phyloP scores from a whole-genome alignment of 1,284 basidiomycete species.

The Leccinum angustisporum region DNA sequence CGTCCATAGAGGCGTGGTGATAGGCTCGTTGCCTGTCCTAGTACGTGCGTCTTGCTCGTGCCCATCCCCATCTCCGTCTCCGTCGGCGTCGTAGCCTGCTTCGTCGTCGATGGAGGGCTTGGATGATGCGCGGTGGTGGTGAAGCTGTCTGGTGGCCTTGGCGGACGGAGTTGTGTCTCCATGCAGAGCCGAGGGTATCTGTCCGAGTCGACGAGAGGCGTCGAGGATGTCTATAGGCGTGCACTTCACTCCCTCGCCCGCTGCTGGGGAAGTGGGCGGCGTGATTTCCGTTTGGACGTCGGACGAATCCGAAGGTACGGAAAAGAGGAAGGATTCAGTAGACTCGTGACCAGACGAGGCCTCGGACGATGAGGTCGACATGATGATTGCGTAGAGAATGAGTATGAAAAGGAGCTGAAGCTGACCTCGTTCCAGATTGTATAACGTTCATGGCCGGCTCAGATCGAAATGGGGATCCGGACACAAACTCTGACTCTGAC shows the following conservation, averaged over 20 bases:
- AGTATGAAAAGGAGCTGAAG: background rate
- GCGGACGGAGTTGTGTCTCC: background rate
- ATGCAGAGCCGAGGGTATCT: background rate
- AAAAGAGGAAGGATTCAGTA: conserved; percentile 13
- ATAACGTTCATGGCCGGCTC: conserved; percentile 1
- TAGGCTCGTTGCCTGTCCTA: background rate
- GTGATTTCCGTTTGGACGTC: conserved; percentile 22
- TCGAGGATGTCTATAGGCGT: conserved; percentile 12
- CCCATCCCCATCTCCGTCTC: conserved; percentile 8
- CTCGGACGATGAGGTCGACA: conserved; percentile 19
- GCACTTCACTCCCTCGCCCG: conserved; percentile 5
- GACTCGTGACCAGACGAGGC: conserved; percentile 16
- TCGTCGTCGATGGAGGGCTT: conserved; percentile 15
- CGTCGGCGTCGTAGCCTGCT: conserved; percentile 29
- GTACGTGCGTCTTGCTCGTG: background rate
- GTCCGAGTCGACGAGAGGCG: conserved; percentile 14
- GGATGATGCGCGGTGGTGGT: background rate
- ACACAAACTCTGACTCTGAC: background rate
- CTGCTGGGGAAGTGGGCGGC: conserved; percentile 21
- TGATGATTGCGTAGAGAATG: conserved; percentile 2
- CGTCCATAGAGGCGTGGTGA: background rate
- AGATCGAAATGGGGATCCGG: conserved; percentile 9
- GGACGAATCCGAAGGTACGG: conserved; percentile 15
- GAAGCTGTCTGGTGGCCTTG: background rate
- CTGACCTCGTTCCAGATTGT: conserved; percentile 12